Base-by-base conservation (phyloP, 257 asterid genomes). In the Solanum ossicruentum region DNA sequence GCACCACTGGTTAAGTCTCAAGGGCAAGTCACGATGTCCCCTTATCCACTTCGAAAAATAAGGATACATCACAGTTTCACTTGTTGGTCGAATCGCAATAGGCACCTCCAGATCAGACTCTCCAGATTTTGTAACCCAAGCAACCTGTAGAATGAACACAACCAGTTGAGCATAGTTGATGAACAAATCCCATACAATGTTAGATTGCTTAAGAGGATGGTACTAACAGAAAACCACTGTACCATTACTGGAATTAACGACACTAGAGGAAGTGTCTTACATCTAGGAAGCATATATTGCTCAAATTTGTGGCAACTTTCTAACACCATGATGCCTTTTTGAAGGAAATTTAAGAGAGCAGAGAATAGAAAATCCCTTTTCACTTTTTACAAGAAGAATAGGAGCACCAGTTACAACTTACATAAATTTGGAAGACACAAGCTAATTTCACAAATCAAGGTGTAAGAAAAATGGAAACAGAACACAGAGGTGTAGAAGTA, bases 41-140 rank as follows among this genome's bases (percentile, higher is more conserved):
- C 99, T 92, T 67, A 97, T 95, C 99, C 99, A 97, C 92, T 95
- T 97, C 58, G 98, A 94, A 86, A 91, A 97, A 86, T 94, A 95
- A 83, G 99, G 99, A 92, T 97, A 97, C 99, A 97, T 97, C 70
- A 94, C 98, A 17, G 99, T 97, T 91, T 97, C 99, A 91, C 99
- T 97, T 28, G 99, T 97, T 88, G 99, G 99, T 26, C 99, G 97
- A 91, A 97, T 97, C 1, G 99, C 99, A 89, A 97, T 97, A 69
- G 99, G 99, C 90, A 95, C 92, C 87, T 97, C 99, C 86, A 97
- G 88, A 55, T 95, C 97, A 86, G 98, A 93, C 75, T 94, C 91
- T 84, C 99, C 99, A 0, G 99, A 96, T 89, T 94, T 96, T 77
- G 99, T 96, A 84, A 96, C 99, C 99, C 99, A 97, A 81, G 99